Evolutionary conservation across 345 rosid genomes (phyloP), one percentile per base, ranked within the genome.

Genomic region (Hibiscus syriacus): DNA sequence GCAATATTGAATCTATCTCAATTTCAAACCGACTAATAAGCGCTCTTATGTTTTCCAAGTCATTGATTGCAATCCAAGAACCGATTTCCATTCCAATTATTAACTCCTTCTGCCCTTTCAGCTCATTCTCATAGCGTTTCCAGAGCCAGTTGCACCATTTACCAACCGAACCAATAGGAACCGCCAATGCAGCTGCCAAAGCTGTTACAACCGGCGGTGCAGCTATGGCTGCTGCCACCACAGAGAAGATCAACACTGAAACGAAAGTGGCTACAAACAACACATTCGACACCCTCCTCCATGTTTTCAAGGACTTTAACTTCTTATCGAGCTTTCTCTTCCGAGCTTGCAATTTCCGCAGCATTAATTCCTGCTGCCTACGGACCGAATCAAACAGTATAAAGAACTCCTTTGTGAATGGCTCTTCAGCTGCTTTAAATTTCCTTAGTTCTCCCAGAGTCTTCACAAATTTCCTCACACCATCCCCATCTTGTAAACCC

Each of bases 151-250:
- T 69, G n/a, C 92, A 86, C 99, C 99, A 93, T 71, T 86, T 90
- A 11, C 99, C 97, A 26, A 89, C 78, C 0, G 95, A 77, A 22
- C 90, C 95, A 16, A 85, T 77, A 0, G 99, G 95, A 64, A 83
- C 89, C 2, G 90, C 62, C 60, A 93, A 49, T 3, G 90, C 99
- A 52, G 87, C 88, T 0, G 91, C 96, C 56, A 90, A 54, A 26
- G 96, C 95, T 13, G 79, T 79, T 7, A 86, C 71, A 22, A 90
- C 74, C 13, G 97, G 95, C 0, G 99, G 99, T 5, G 92, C 91
- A 27, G 95, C 84, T 69, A 93, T 66, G 5, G 99, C 92, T 52
- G 95, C 97, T 64, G 99, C 97, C 66, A 90, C 94, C 16, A 93
- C 96, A 0, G 99, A 87, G 77, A 90, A 79, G 50, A 90, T 85